Evolutionary conservation across 2,329 filamentous ascomycete genomes (phyloP).

Genomic region (Trichoderma pleuroti): DNA sequence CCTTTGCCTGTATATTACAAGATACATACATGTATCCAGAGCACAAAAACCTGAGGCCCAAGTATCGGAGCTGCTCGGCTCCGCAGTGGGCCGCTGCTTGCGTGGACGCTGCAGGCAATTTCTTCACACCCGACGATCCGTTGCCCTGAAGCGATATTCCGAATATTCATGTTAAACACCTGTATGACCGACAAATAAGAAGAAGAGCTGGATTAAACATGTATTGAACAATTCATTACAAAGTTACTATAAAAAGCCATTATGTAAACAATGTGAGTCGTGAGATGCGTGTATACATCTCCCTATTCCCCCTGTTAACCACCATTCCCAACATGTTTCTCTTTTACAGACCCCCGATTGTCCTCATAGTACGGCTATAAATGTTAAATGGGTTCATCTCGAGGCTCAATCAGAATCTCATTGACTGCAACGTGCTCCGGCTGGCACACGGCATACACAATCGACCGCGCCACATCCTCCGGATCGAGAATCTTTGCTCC

Average conservation of each 20-base stretch:
- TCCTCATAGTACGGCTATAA: background rate
- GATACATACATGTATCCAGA: too few relatives aligned
- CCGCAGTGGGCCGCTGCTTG: slow-evolving; percentile 7
- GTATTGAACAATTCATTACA: background rate
- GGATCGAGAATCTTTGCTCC: slow-evolving; percentile 73
- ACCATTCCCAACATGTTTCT: background rate
- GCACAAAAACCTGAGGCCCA: background rate
- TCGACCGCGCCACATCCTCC: slow-evolving; percentile 67
- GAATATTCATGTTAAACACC: background rate
- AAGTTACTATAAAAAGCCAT: background rate
- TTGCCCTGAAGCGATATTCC: background rate
- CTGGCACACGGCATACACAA: slow-evolving; percentile 71
- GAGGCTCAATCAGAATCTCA: slow-evolving; percentile 73
- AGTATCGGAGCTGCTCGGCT: background rate
- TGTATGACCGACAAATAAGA: background rate
- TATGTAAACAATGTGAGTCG: background rate
- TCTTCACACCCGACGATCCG: background rate
- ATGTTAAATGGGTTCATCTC: slow-evolving; percentile 66
- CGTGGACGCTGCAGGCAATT: background rate
- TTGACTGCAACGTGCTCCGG: slow-evolving; percentile 75
- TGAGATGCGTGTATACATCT: background rate
- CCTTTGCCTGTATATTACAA: background rate
- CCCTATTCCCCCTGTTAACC: background rate
- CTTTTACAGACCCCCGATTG: background rate
- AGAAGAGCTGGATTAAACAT: background rate